These are phyloP conservation scores for Benincasa hispida DNA, from an alignment of 306 rosid genomes.

Conservation along the genomic window DNA sequence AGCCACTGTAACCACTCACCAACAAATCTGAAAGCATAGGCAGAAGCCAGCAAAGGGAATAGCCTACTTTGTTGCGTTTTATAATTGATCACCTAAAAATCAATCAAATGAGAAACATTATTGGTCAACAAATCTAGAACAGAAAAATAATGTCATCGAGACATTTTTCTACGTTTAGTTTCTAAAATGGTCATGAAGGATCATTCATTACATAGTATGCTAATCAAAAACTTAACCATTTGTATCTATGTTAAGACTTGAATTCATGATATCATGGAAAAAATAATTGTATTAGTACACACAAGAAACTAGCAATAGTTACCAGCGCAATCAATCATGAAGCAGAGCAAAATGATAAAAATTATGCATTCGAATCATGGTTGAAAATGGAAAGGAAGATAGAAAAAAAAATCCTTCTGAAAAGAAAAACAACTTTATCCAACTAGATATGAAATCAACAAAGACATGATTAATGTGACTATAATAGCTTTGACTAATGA, in stretches of 20 bases:
- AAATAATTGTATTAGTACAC: neutral
- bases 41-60: slow-evolving; percentile 95
- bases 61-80: slow-evolving; percentile 94
- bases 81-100: slow-evolving; percentile 74
- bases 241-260: neutral
- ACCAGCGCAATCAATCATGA: neutral
- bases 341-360: neutral
- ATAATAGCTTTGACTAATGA: too few species aligned
- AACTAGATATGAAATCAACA: too few species aligned
- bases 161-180: neutral
- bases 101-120: slow-evolving; percentile 10
- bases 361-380: too few species aligned
- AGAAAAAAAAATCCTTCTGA: too few species aligned
- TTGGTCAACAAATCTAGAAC: neutral
- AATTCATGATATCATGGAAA: neutral
- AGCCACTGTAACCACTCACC: slow-evolving; percentile 94
- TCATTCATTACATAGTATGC: too few species aligned
- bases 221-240: neutral
- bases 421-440: too few species aligned
- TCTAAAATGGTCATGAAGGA: too few species aligned
- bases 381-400: too few species aligned
- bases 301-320: neutral
- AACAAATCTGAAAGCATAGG: slow-evolving; percentile 92
- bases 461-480: too few species aligned
- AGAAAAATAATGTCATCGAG: neutral